A percentile compares a stretch with the other conserved stretches of the same genome.
phyloP scores from a whole-genome alignment of 2,329 filamentous ascomycete genomes.

The Fusarium sp. region DNA sequence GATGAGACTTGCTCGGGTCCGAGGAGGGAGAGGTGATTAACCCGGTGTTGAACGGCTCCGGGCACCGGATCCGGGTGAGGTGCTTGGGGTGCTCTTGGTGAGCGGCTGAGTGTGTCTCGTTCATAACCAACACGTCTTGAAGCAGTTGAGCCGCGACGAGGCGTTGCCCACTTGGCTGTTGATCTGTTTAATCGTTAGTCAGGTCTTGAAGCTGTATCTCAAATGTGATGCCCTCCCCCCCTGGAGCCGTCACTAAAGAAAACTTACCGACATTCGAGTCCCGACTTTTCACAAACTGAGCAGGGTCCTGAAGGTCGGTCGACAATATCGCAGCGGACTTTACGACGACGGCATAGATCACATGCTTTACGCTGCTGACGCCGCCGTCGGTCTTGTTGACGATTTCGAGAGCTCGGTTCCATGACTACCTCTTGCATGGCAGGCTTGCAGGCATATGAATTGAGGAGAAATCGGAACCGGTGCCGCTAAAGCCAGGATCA shows the following conservation, averaged over 20 bases:
- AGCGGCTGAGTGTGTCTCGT: background rate
- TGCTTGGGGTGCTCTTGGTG: conserved; percentile 1
- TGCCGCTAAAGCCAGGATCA: background rate
- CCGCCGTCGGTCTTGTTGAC: conserved; percentile 41
- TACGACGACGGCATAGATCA: conserved; percentile 40
- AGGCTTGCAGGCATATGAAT: conserved; percentile 1
- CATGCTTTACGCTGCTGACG: conserved; percentile 42
- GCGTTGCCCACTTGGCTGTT: conserved; percentile 38
- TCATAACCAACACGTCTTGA: conserved; percentile 13
- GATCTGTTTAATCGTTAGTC: conserved; percentile 26
- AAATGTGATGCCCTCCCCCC: too few relatives aligned
- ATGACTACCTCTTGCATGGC: conserved; percentile 1
- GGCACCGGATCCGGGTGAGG: conserved; percentile 18
- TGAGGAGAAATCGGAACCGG: conserved; percentile 36
- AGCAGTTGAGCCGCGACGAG: conserved; percentile 18
- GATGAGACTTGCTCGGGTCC: conserved; percentile 1
- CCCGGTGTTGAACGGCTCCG: conserved; percentile 18
- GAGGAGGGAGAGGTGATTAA: conserved; percentile 6
- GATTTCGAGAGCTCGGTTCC: conserved; percentile 10
- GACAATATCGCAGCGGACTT: conserved; percentile 41
- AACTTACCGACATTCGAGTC: conserved; percentile 40
- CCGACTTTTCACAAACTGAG: conserved; percentile 40
- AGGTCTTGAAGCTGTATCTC: accelerated
- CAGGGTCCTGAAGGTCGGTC: conserved; percentile 29
- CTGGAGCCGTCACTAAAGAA: conserved; percentile 25